A percentile compares a stretch with the other conserved stretches of the same genome.
phyloP scores from a whole-genome alignment of 2,329 filamentous ascomycete species.

The Escovopsis sp. region DNA sequence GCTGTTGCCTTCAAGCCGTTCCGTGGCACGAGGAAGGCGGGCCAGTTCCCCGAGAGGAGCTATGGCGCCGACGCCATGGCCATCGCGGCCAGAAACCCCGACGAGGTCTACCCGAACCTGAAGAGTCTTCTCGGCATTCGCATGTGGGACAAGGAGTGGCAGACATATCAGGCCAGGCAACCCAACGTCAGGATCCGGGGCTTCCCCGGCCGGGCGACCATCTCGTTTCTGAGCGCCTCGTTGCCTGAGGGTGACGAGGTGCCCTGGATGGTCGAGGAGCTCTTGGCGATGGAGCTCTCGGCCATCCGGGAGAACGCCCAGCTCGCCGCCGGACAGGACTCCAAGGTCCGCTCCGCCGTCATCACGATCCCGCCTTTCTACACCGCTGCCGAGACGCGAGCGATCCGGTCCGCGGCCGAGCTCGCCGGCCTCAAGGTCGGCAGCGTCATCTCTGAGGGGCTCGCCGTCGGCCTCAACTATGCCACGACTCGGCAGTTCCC shows the following conservation, averaged over 20 bases:
- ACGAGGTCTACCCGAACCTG: slow-evolving; percentile 87
- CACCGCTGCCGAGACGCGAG: slow-evolving; percentile 78
- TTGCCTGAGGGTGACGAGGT: slow-evolving; percentile 43
- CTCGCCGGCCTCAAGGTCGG: slow-evolving; percentile 79
- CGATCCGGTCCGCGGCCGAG: slow-evolving; percentile 69
- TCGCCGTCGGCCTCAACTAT: slow-evolving; percentile 91
- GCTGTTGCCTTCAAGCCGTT: slow-evolving; percentile 87
- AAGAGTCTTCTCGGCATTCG: slow-evolving; percentile 76
- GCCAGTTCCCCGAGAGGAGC: slow-evolving; percentile 67
- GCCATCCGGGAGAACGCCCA: slow-evolving; percentile 85
- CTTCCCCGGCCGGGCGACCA: slow-evolving; percentile 47
- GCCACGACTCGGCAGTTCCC: slow-evolving; percentile 84
- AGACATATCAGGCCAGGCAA: slow-evolving; percentile 59
- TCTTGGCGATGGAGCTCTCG: slow-evolving; percentile 91
- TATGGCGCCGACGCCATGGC: slow-evolving; percentile 89
- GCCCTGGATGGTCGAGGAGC: slow-evolving; percentile 70
- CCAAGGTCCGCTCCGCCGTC: slow-evolving; percentile 63
- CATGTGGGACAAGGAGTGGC: slow-evolving; percentile 38
- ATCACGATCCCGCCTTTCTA: slow-evolving; percentile 86
- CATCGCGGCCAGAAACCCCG: slow-evolving; percentile 71
- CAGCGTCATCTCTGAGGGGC: slow-evolving; percentile 70
- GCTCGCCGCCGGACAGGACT: slow-evolving; percentile 59
- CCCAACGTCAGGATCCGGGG: slow-evolving; percentile 59
- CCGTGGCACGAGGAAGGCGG: slow-evolving; percentile 41
- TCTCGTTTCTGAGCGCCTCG: slow-evolving; percentile 65